phyloP scores from a whole-genome alignment of 805 yeast species.

The Candida incommunis region DNA sequence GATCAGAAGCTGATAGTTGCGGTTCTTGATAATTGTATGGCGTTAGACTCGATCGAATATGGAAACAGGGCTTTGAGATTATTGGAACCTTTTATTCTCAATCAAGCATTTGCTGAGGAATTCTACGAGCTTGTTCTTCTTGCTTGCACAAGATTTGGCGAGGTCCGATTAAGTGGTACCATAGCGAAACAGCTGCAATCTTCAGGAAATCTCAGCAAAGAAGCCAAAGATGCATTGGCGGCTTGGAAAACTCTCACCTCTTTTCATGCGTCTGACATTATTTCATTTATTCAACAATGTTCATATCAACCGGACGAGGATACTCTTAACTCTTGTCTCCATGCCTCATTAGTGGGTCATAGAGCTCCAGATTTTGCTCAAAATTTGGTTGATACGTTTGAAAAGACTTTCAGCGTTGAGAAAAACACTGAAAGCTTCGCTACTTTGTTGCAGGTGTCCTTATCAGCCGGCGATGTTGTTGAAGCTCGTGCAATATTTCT shows the following conservation, averaged over 20 bases:
- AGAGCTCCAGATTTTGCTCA: background rate
- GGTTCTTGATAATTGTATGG: conserved; percentile 12
- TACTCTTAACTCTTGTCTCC: conserved; percentile 14
- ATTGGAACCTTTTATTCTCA: conserved; percentile 3
- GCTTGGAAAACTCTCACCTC: background rate
- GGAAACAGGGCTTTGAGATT: conserved; percentile 9
- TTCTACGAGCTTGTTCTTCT: conserved; percentile 15
- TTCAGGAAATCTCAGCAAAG: background rate
- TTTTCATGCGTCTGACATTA: background rate
- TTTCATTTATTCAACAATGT: background rate
- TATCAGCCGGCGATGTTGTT: conserved; percentile 16
- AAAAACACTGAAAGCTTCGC: conserved; percentile 26
- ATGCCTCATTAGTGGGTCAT: conserved; percentile 11
- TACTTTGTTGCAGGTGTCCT: conserved; percentile 22
- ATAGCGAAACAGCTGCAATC: background rate
- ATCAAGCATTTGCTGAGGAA: conserved; percentile 6
- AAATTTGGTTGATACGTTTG: conserved; percentile 18
- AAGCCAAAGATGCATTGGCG: background rate
- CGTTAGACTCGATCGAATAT: conserved; percentile 4
- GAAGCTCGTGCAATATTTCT: conserved; percentile 24
- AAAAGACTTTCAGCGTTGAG: conserved; percentile 18
- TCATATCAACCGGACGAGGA: conserved; percentile 10
- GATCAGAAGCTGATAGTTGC: conserved; percentile 6
- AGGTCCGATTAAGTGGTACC: conserved; percentile 3
- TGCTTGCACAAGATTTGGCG: conserved; percentile 15